A percentile compares a stretch with the other conserved stretches of the same genome.
Evolutionary conservation across 2,329 filamentous ascomycete genomes (phyloP).

Genomic region (Pyricularia sp.): DNA sequence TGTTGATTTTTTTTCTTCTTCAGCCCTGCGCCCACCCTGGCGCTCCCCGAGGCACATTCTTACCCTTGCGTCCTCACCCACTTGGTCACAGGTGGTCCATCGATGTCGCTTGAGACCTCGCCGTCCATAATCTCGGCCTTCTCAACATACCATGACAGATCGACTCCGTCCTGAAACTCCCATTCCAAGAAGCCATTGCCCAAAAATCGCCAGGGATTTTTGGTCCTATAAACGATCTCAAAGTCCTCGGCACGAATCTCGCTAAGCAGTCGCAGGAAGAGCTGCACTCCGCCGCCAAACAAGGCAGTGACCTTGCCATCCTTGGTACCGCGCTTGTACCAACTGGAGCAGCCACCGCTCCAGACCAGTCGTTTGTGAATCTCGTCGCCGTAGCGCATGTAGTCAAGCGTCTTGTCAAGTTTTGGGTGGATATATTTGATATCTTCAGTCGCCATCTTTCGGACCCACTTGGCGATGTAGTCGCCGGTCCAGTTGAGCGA

Average conservation of each 20-base stretch:
- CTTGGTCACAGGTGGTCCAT: not conserved
- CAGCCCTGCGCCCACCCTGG: not conserved
- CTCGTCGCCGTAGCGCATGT: conserved; percentile 27
- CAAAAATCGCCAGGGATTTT: conserved; percentile 23
- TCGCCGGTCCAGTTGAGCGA: conserved; percentile 15
- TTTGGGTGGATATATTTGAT: conserved; percentile 38
- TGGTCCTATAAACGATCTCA: conserved; percentile 31
- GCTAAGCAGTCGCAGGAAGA: conserved; percentile 41
- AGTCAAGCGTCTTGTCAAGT: conserved; percentile 31
- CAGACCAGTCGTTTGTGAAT: conserved; percentile 28
- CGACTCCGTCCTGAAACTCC: conserved; percentile 24
- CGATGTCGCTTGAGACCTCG: not conserved
- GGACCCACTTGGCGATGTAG: conserved; percentile 38
- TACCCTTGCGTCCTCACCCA: not conserved
- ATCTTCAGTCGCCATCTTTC: conserved; percentile 35
- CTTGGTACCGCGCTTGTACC: conserved; percentile 34
- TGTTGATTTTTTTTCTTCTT: not conserved
- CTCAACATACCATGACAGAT: conserved; percentile 31
- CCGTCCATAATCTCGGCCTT: not conserved
- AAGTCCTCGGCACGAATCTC: conserved; percentile 37
- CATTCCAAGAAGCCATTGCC: conserved; percentile 38
- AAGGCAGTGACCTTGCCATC: conserved; percentile 34
- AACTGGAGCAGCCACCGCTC: conserved; percentile 26
- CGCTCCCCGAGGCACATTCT: not conserved
- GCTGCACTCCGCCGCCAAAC: conserved; percentile 36